Evolutionary conservation across 805 yeast species (phyloP).

Genomic region (Metschnikowia shivogae): DNA sequence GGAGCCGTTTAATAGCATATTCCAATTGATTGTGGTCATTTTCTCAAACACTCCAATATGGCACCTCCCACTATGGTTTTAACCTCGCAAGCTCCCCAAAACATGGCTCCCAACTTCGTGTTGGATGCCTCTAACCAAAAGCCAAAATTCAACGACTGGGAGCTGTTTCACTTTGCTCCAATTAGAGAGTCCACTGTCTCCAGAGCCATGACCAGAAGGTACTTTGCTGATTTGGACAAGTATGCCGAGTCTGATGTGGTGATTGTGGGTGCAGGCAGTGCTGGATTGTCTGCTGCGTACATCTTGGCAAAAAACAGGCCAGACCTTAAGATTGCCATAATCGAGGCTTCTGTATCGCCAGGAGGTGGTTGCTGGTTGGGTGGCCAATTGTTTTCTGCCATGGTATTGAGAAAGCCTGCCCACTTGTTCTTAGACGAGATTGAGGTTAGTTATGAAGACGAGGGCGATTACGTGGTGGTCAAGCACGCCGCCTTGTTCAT

Average conservation of each 20-base stretch:
- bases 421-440: constrained; percentile 61
- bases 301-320: constrained; percentile 70
- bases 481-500: constrained; percentile 78
- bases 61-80: constrained; percentile 16
- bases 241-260: constrained; percentile 73
- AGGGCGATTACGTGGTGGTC: constrained; percentile 75
- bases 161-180: constrained; percentile 61
- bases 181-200: constrained; percentile 76
- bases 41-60: constrained; percentile 1
- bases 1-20: not conserved
- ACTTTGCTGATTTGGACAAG: constrained; percentile 68
- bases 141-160: constrained; percentile 55
- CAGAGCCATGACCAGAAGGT: constrained; percentile 74
- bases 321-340: constrained; percentile 66
- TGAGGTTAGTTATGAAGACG: constrained; percentile 67
- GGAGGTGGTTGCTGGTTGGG: constrained; percentile 83
- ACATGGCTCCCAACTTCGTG: constrained; percentile 5
- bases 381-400: constrained; percentile 72
- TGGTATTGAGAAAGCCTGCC: constrained; percentile 80
- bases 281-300: constrained; percentile 75
- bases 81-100: constrained; percentile 16
- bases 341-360: constrained; percentile 71
- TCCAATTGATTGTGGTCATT: not conserved
- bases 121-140: constrained; percentile 22
- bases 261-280: constrained; percentile 74